These are phyloP conservation scores for Clitoria ternatea DNA, from an alignment of 306 rosid genomes.

Conservation along the genomic window DNA sequence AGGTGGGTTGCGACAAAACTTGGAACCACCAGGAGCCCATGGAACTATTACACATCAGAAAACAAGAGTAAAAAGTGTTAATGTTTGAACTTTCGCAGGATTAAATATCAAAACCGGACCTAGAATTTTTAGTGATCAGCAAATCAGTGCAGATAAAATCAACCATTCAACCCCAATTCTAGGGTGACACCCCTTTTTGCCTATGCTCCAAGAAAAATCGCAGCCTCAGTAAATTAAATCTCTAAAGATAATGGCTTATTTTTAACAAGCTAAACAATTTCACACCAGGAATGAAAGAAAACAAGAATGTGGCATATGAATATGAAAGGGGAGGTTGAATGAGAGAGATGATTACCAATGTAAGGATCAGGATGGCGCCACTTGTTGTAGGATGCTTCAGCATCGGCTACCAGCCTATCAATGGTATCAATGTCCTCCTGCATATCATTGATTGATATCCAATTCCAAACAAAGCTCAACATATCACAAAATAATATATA, in stretches of 20 bases:
- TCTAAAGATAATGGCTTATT: background rate
- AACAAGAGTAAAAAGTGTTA: constrained; percentile 1
- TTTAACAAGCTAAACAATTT: background rate
- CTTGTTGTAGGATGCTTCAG: constrained; percentile 71
- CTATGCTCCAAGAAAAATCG: background rate
- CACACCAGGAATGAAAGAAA: background rate
- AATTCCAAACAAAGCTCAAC: background rate
- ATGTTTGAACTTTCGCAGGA: constrained; percentile 11
- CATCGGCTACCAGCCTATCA: constrained; percentile 69
- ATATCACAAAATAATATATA: no score
- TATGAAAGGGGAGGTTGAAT: background rate
- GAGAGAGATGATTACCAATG: constrained; percentile 48
- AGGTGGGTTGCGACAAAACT: constrained; percentile 86
- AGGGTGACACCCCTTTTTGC: background rate
- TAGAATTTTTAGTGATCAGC: background rate
- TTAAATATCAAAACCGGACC: background rate
- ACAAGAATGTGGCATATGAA: background rate
- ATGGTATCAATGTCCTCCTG: constrained; percentile 88
- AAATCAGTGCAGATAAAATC: background rate
- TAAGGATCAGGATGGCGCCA: constrained; percentile 99
- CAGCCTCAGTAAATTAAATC: background rate
- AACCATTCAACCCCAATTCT: background rate
- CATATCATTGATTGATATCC: background rate
- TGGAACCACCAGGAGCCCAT: constrained; percentile 99
- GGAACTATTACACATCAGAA: constrained; percentile 62